A percentile compares a stretch with the other conserved stretches of the same genome.
Evolutionary conservation across 106 monocot genomes (phyloP).

Genomic region (Alisma plantagoaquatica): DNA sequence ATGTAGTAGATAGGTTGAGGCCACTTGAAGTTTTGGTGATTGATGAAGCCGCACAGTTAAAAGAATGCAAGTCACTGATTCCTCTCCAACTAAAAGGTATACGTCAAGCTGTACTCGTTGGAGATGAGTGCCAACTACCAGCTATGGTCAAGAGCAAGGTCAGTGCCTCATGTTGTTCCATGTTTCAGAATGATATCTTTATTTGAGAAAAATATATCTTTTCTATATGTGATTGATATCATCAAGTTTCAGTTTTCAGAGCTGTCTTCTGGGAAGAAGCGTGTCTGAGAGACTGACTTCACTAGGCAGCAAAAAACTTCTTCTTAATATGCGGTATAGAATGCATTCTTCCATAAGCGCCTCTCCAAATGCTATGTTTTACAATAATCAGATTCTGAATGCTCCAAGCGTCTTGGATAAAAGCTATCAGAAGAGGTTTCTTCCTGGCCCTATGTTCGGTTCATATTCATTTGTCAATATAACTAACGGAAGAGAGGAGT

Average conservation of each 20-base stretch:
- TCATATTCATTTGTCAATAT: slow-evolving; percentile 47
- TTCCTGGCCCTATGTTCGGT: neutral
- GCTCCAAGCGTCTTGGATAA: neutral
- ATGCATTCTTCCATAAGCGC: slow-evolving; percentile 18
- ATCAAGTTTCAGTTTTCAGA: neutral
- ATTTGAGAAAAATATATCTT: too few relatives aligned
- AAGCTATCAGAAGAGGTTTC: neutral
- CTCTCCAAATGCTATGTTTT: neutral
- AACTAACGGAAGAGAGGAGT: slow-evolving; percentile 25
- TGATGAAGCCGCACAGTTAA: slow-evolving; percentile 22
- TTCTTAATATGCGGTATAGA: slow-evolving; percentile 26
- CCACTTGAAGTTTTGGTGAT: slow-evolving; percentile 10
- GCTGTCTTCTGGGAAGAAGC: slow-evolving; percentile 1
- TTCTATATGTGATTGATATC: too few relatives aligned
- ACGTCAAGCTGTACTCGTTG: slow-evolving; percentile 12
- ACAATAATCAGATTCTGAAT: neutral
- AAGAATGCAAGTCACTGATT: slow-evolving; percentile 15
- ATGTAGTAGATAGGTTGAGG: neutral
- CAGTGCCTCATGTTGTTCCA: neutral
- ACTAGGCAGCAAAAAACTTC: too few relatives aligned
- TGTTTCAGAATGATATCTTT: neutral
- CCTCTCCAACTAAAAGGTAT: slow-evolving; percentile 12
- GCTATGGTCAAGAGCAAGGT: slow-evolving; percentile 18
- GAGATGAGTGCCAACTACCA: slow-evolving; percentile 19
- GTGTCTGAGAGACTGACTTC: slow-evolving; percentile 11